Evolutionary conservation across 352 stramenopile genomes (phyloP).

Genomic region (Globisporangium perplexum): DNA sequence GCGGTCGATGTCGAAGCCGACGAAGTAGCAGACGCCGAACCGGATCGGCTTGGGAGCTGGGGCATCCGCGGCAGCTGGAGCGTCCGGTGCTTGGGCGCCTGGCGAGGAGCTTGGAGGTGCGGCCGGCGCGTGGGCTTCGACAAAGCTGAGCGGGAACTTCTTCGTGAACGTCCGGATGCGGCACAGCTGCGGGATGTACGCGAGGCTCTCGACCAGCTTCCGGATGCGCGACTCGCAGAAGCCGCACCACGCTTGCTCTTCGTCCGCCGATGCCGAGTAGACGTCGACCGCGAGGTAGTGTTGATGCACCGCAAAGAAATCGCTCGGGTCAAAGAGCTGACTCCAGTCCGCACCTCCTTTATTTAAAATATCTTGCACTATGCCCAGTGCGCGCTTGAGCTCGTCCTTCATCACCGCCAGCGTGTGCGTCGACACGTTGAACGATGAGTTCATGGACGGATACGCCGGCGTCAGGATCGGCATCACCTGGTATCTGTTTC

Average conservation of each 20-base stretch:
- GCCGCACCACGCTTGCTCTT: constrained; percentile 91
- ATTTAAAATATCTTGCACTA: constrained; percentile 82
- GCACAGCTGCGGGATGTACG: constrained; percentile 77
- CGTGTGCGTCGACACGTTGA: constrained; percentile 95
- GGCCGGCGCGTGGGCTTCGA: constrained; percentile 16
- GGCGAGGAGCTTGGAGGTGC: constrained; percentile 13
- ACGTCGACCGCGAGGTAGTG: constrained; percentile 92
- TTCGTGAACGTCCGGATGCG: constrained; percentile 81
- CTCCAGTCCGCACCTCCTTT: constrained; percentile 79
- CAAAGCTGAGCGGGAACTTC: constrained; percentile 73
- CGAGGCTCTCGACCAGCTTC: constrained; percentile 85
- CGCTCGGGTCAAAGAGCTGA: constrained; percentile 71
- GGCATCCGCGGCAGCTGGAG: neutral
- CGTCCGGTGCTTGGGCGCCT: constrained; percentile 5
- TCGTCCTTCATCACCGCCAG: constrained; percentile 94
- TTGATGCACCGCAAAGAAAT: constrained; percentile 87
- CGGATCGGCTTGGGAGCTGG: constrained; percentile 30
- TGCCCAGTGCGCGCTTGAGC: constrained; percentile 71
- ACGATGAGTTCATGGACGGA: constrained; percentile 98
- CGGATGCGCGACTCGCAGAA: constrained; percentile 93
- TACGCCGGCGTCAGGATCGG: constrained; percentile 98
- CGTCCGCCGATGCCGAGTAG: constrained; percentile 80
- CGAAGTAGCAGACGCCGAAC: constrained; percentile 80
- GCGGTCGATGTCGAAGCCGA: constrained; percentile 82
- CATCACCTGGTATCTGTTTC: constrained; percentile 92